These are phyloP conservation scores for Prunus kanzakura DNA, from an alignment of 306 rosid genomes.

Conservation along the genomic window DNA sequence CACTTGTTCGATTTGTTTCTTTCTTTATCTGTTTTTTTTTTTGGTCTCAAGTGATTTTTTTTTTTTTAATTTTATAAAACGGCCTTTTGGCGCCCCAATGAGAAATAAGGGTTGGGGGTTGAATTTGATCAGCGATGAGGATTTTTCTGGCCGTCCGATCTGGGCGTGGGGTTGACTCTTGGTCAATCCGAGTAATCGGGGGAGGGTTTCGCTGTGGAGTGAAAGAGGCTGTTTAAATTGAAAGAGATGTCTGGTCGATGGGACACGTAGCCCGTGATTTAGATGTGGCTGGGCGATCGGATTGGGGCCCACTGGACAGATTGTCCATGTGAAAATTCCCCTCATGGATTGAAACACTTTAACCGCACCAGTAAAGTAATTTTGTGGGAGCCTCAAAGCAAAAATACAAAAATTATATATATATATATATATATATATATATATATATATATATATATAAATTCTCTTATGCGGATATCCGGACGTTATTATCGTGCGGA, in stretches of 20 bases:
- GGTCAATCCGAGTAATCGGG: conserved; percentile 19
- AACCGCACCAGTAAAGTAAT: background rate
- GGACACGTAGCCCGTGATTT: conserved; percentile 39
- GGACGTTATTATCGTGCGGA: too few species aligned
- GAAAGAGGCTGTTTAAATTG: background rate
- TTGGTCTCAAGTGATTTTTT: too few species aligned
- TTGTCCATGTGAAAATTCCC: conserved; percentile 12
- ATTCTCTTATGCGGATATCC: too few species aligned
- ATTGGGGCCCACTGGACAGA: conserved; percentile 30
- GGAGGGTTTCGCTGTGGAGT: background rate
- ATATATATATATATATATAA: too few species aligned
- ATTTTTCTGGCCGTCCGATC: conserved; percentile 38
- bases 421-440: too few species aligned
- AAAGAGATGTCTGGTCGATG: background rate
- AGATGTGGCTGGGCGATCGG: background rate
- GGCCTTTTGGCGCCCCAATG: conserved; percentile 85
- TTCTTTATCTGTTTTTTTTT: conserved; percentile 19
- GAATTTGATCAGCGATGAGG: conserved; percentile 11
- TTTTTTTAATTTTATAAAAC: conserved; percentile 25
- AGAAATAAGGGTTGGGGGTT: conserved; percentile 33
- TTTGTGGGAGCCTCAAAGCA: background rate
- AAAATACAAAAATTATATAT: too few species aligned
- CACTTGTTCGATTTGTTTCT: conserved; percentile 19
- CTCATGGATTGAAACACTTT: background rate
- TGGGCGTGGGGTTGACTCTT: conserved; percentile 15